Evolutionary conservation across 495 filamentous ascomycete genomes (phyloP), one percentile per base, ranked within the genome.

Genomic region (Talaromyces wortmannii): DNA sequence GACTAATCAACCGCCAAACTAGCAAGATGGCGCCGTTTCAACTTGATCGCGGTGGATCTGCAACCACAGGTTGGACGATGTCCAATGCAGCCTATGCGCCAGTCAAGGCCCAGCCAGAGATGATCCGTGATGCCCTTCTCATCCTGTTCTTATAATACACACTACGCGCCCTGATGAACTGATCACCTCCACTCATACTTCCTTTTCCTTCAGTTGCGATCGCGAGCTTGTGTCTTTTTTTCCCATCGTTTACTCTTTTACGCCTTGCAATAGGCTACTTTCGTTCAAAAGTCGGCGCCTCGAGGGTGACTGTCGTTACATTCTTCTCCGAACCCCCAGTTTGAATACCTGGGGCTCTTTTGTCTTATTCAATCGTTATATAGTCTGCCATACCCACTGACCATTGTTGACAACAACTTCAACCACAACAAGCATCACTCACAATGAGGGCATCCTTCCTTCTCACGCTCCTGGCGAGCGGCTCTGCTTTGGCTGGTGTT

Each of bases 301-400:
- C 40, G 52, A 53, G 52, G 52, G 45, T 45, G 43, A 53, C 52
- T 45, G 44, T 53, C 52, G 52, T 53, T 53, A n/a, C 52, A 45
- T 53, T 45, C 42, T 32, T 42, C 52, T 53, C 52, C 29, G 44
- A 23, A 32, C 52, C 32, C 17, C 17, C 13, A 29, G 52, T 40
- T 31, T 42, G 40, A 31, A 17, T 33, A 52, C 23, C 43, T 42
- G 42, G 29, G 31, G 31, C 30, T 29, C 12, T 42, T 29, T 6
- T 29, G n/a, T 8, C 13, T 53, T 40, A 40, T 17, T 46, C 52
- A 45, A 45, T 53, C 52, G 52, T 53, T 53, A 53, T 53, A 53
- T 40, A 40, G 36, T 13, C 13, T 10, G 8, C 36, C 36, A 53
- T 33, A 23, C 7, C 43, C n/a, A 15, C 32, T 50, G 48, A 50